A percentile compares a stretch with the other conserved stretches of the same genome.
phyloP scores from a whole-genome alignment of 768 basidiomycete genomes.

The Rhizopogon roseolus region DNA sequence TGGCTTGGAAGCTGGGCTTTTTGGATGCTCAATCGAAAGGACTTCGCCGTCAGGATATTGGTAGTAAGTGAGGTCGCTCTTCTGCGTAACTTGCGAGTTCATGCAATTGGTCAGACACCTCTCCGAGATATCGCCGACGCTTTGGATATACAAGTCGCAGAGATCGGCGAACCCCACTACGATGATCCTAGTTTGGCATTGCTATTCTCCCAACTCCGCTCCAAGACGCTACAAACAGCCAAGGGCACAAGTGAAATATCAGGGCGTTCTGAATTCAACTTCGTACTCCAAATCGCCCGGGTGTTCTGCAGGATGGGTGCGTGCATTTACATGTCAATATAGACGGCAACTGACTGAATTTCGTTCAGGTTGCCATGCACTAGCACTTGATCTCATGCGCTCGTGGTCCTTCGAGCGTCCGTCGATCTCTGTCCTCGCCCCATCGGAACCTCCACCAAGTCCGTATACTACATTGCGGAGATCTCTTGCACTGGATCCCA shows the following conservation, averaged over 20 bases:
- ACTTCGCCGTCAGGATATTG: constrained; percentile 86
- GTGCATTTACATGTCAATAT: constrained; percentile 16
- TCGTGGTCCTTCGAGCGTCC: constrained; percentile 92
- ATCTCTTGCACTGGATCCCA: constrained; percentile 45
- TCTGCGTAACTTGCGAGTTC: not conserved
- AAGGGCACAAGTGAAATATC: constrained; percentile 92
- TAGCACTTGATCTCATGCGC: constrained; percentile 86
- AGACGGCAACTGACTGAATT: constrained; percentile 2
- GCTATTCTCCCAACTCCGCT: constrained; percentile 83
- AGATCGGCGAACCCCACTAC: constrained; percentile 82
- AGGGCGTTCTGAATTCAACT: constrained; percentile 86
- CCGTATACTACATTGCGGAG: constrained; percentile 37
- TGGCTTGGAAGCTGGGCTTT: constrained; percentile 97
- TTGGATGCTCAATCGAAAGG: constrained; percentile 86
- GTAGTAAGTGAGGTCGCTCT: constrained; percentile 49
- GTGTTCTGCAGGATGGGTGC: constrained; percentile 94
- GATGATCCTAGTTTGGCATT: constrained; percentile 93
- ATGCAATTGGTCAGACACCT: constrained; percentile 50
- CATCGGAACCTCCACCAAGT: constrained; percentile 30
- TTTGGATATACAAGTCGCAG: constrained; percentile 47
- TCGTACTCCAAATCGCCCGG: constrained; percentile 90
- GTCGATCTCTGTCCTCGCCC: constrained; percentile 31
- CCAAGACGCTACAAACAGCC: constrained; percentile 88
- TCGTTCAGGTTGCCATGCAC: constrained; percentile 75
- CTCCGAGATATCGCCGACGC: constrained; percentile 64